These are phyloP conservation scores for Litchi chinensis DNA, from an alignment of 345 rosid genomes.

Conservation along the genomic window DNA sequence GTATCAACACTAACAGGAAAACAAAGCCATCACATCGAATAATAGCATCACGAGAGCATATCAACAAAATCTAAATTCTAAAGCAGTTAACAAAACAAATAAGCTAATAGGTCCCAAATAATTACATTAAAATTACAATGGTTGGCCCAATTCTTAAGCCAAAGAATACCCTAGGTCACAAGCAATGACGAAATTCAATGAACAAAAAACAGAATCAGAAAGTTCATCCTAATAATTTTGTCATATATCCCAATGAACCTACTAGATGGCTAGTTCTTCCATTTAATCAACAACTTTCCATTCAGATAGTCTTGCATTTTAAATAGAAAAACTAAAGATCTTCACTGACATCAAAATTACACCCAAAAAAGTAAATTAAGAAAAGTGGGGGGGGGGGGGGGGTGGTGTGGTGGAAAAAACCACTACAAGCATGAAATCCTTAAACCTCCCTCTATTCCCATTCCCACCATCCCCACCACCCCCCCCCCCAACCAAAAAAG, in stretches of 20 bases:
- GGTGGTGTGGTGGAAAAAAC: too few relatives aligned
- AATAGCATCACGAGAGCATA: not conserved
- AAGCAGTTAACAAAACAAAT: not conserved
- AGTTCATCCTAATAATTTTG: not conserved
- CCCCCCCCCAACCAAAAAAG: too few relatives aligned
- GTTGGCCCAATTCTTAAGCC: not conserved
- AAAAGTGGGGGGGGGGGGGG: too few relatives aligned
- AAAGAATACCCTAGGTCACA: not conserved
- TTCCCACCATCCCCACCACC: too few relatives aligned
- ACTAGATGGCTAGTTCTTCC: not conserved
- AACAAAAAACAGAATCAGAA: not conserved
- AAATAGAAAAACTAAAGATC: not conserved
- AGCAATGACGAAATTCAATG: not conserved
- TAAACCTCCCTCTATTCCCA: not conserved
- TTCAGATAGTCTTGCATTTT: not conserved
- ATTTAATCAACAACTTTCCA: not conserved
- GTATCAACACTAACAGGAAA: not conserved
- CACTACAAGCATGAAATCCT: not conserved
- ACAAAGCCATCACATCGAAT: not conserved
- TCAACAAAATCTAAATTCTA: not conserved
- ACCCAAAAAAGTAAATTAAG: too few relatives aligned
- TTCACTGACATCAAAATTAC: not conserved
- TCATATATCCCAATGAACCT: not conserved
- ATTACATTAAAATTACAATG: not conserved
- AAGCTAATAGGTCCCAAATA: conserved; percentile 1